A percentile compares a stretch with the other conserved stretches of the same genome.
These are phyloP conservation scores for Wallacemonas sp. DNA, from an alignment of 208 protist species.

Conservation along the genomic window DNA sequence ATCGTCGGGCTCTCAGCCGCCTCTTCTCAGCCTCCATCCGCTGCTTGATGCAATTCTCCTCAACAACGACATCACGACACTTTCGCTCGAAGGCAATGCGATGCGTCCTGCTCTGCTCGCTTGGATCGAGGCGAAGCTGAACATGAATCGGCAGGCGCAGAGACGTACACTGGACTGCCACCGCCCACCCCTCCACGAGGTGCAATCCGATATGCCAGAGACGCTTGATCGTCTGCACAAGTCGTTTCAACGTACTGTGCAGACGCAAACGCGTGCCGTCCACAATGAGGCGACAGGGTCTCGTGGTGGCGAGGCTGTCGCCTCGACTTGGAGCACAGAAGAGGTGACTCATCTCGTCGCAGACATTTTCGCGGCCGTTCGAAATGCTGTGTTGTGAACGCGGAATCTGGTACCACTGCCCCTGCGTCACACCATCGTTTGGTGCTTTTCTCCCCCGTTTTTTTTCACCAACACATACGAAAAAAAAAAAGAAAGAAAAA, in stretches of 20 bases:
- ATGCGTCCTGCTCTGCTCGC: conserved; percentile 37
- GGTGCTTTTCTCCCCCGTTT: neutral
- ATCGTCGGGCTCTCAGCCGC: neutral
- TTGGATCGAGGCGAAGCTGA: conserved; percentile 55
- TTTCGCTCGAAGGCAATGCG: conserved; percentile 44
- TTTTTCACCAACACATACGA: neutral
- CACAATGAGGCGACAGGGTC: neutral
- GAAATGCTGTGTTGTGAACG: neutral
- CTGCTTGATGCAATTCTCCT: conserved; percentile 56
- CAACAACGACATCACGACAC: conserved; percentile 44
- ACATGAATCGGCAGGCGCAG: conserved; percentile 35
- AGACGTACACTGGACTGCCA: neutral
- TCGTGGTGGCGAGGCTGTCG: neutral
- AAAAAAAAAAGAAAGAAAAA: too few relatives aligned
- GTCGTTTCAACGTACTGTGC: neutral
- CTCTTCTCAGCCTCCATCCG: conserved; percentile 28
- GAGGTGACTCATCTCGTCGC: neutral
- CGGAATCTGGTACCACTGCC: neutral
- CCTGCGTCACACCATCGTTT: too few relatives aligned
- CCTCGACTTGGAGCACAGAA: neutral
- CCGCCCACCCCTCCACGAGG: neutral
- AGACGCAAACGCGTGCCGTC: neutral
- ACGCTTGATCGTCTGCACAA: neutral
- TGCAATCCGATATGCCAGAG: neutral
- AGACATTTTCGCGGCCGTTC: neutral